Evolutionary conservation across 1,139 yeast species (phyloP).

Genomic region (Candida sp.): DNA sequence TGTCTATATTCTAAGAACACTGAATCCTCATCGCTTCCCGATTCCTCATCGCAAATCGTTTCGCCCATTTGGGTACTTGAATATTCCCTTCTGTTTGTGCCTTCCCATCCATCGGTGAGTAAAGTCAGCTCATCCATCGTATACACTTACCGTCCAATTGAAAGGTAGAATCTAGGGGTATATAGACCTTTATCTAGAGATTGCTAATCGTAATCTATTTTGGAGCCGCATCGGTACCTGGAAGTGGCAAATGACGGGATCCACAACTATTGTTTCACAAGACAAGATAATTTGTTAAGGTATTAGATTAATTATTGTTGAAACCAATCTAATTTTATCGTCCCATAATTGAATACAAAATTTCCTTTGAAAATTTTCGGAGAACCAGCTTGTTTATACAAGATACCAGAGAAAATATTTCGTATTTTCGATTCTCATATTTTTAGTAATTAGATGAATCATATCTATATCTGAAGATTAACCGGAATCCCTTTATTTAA

Average conservation of each 20-base stretch:
- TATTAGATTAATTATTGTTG: no score
- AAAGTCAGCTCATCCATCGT: not conserved
- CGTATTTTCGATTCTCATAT: no score
- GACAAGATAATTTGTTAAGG: no score
- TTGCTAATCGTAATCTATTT: not conserved
- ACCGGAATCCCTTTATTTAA: not conserved
- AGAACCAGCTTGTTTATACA: no score
- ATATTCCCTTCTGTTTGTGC: no score
- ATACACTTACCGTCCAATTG: not conserved
- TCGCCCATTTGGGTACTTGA: conserved; percentile 9
- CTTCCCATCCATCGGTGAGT: not conserved
- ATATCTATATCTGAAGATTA: not conserved
- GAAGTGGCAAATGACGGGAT: not conserved
- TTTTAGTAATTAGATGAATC: not conserved
- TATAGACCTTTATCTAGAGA: not conserved
- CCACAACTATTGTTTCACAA: no score
- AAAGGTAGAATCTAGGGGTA: not conserved
- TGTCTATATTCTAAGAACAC: conserved; percentile 35
- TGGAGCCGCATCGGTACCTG: not conserved
- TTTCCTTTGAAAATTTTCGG: no score
- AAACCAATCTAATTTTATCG: no score
- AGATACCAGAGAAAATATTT: no score
- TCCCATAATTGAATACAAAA: no score
- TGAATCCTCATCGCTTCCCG: conserved; percentile 20
- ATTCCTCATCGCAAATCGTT: conserved; percentile 23